These are phyloP conservation scores for Colletotrichum tamarilloi DNA, from an alignment of 2,329 filamentous ascomycete species.

Conservation along the genomic window DNA sequence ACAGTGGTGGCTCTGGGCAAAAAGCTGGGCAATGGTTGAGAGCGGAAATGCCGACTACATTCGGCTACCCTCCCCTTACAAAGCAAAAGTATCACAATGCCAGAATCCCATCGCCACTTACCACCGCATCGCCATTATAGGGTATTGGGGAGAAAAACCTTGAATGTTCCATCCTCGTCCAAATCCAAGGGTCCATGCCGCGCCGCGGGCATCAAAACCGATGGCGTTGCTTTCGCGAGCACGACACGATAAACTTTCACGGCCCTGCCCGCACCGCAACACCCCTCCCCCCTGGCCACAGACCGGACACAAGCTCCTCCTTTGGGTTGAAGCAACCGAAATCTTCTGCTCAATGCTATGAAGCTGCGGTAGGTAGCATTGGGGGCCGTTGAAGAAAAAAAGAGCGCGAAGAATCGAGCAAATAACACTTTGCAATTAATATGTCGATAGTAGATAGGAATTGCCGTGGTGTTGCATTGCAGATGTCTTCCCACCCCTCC, in stretches of 20 bases:
- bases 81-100: neutral
- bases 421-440: neutral
- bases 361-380: neutral
- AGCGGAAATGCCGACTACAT: neutral
- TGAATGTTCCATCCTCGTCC: constrained; percentile 13
- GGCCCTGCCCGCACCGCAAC: constrained; percentile 24
- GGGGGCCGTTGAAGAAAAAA: neutral
- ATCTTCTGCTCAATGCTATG: constrained; percentile 1
- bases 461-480: constrained; percentile 15
- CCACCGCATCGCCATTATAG: neutral
- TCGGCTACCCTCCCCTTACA: neutral
- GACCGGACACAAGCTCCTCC: constrained; percentile 1
- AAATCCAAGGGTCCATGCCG: constrained; percentile 4
- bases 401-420: too few relatives aligned
- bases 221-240: neutral
- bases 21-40: too few relatives aligned
- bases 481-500: neutral
- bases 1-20: neutral
- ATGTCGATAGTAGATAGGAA: neutral
- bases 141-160: constrained; percentile 2
- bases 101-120: constrained; percentile 16
- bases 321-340: constrained; percentile 3
- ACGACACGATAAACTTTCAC: constrained; percentile 16
- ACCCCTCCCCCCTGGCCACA: neutral
- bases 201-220: neutral